Evolutionary conservation across 768 basidiomycete species (phyloP).

Genomic region (Lentinula guzmanii): DNA sequence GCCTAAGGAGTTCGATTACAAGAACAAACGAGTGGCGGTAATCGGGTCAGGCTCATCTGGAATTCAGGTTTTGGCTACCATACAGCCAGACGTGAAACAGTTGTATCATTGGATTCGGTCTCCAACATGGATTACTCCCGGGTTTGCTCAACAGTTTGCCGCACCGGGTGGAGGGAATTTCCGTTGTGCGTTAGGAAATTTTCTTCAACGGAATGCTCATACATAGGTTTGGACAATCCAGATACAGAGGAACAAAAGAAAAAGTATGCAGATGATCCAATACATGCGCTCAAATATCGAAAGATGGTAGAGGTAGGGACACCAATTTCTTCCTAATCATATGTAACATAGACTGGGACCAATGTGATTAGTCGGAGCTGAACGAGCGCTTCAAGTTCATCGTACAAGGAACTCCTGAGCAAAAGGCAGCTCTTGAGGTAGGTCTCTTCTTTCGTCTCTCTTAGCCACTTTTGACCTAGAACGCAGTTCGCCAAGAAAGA

Average conservation of each 20-base stretch:
- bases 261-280: conserved; percentile 29
- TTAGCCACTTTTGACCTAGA: background rate
- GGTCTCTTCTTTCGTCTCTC: background rate
- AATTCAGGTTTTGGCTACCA: conserved; percentile 35
- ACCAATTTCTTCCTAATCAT: background rate
- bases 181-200: conserved; percentile 5
- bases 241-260: conserved; percentile 17
- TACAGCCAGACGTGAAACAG: conserved; percentile 33
- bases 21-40: conserved; percentile 35
- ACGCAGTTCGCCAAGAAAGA: conserved; percentile 18
- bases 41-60: conserved; percentile 39
- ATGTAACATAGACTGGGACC: no score
- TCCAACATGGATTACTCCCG: conserved; percentile 35
- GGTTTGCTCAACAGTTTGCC: conserved; percentile 25
- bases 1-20: conserved; percentile 30
- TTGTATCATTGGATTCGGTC: conserved; percentile 38
- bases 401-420: conserved; percentile 32
- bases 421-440: conserved; percentile 37
- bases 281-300: conserved; percentile 28
- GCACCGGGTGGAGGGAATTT: conserved; percentile 23
- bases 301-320: conserved; percentile 17
- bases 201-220: no score
- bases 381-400: conserved; percentile 22
- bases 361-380: conserved; percentile 19
- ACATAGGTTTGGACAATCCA: background rate